Base-by-base conservation (phyloP, 1,284 basidiomycete genomes). In the Irpex lacteus region DNA sequence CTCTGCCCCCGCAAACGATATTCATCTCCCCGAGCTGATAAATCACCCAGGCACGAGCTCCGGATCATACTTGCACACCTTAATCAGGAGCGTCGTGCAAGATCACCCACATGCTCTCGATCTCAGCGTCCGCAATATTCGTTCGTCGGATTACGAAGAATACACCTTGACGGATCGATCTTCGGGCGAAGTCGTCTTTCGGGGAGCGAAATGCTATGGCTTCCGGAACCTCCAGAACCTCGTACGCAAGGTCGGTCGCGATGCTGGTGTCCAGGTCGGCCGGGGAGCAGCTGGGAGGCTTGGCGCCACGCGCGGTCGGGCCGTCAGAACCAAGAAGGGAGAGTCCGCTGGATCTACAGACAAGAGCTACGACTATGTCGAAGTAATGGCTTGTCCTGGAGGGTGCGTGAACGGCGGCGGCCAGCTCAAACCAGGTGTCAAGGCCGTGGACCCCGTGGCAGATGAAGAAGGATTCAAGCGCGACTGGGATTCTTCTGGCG, bases 361-460 rank as follows among this genome's bases (percentile, higher is more conserved):
- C 65, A 85, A 86, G 60, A 81, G 80, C 70, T 93, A 97, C 75
- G 97, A 99, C 78, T 99, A 97, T 75, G 91, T 99, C 58, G 98
- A 99, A 73, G 96, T 99, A 66, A 99, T 99, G 98, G 98, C 98
- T 21, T 99, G 98, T 79, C 98, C 98, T 0, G 89, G 92, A 0
- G 98, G 98, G 5, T 99, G 98, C 74, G 94, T 98, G 58, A 98
- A 98, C 73, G 97, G 98, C 2, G 97, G 98, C 32, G 98, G 98
- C 1, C 98, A 99, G 78, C 82, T 96, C 70, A 89, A 90, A 68
- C 88, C 86, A 37, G 77, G 78, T 62, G 71, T 64, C 40, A 68
- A 65, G 40, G 74, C 64, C 68, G 70, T 38, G 69, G 71, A 9
- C 8, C 18, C 37, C 5, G 60, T n/a, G 69, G 70, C 70, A 37